Percentiles rank a stretch among this genome's conserved stretches.
Evolutionary conservation across 106 monocot genomes (phyloP).

Genomic region (Xerophyta viscosa): DNA sequence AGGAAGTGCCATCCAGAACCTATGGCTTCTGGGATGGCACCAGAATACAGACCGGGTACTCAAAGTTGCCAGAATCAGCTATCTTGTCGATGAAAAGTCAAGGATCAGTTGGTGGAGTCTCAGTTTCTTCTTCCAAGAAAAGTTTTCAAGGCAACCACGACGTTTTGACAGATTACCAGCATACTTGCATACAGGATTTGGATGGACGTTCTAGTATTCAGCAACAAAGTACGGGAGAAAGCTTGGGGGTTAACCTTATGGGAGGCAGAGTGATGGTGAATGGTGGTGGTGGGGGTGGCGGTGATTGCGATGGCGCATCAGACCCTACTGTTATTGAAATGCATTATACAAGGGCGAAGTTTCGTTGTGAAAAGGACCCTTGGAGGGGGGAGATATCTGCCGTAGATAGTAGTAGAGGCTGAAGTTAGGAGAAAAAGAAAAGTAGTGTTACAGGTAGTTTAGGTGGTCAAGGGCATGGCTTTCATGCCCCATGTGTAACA

Average conservation of each 20-base stretch:
- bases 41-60: constrained; percentile 38
- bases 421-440: neutral
- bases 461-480: neutral
- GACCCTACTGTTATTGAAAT: constrained; percentile 67
- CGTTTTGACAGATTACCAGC: constrained; percentile 19
- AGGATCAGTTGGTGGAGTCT: constrained; percentile 17
- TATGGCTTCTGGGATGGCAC: constrained; percentile 52
- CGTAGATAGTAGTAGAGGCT: constrained; percentile 13
- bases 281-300: constrained; percentile 12
- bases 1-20: constrained; percentile 25
- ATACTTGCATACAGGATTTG: constrained; percentile 15
- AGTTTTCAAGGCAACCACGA: constrained; percentile 1
- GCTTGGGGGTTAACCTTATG: constrained; percentile 4
- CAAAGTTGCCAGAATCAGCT: constrained; percentile 45
- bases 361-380: constrained; percentile 33
- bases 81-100: constrained; percentile 38
- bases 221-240: constrained; percentile 23
- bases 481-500: constrained; percentile 17
- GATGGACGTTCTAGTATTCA: constrained; percentile 31
- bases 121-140: constrained; percentile 30
- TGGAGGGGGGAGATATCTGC: constrained; percentile 31
- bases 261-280: constrained; percentile 19
- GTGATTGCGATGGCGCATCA: constrained; percentile 20
- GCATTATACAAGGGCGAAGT: constrained; percentile 37
- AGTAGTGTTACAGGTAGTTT: neutral